Conservation (phyloP, 139 green algal genomes). For the Asterochloris sp. region DNA sequence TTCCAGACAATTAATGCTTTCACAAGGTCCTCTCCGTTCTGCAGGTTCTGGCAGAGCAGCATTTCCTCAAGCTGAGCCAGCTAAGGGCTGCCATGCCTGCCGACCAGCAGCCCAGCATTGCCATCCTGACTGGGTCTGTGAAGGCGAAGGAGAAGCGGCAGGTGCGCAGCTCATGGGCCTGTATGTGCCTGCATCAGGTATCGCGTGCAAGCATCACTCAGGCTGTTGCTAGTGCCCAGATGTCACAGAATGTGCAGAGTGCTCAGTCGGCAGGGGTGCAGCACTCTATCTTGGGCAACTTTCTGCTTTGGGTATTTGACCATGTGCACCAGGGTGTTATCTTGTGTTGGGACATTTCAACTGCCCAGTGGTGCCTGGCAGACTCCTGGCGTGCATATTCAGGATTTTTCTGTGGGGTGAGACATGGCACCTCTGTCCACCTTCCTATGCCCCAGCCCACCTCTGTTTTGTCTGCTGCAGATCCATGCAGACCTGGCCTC, state of each 20-base stretch:
- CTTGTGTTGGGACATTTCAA: too few relatives aligned
- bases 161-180: neutral
- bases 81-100: slow-evolving; percentile 44
- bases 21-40: neutral
- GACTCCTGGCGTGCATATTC: too few relatives aligned
- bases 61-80: slow-evolving; percentile 40
- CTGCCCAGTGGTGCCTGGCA: too few relatives aligned
- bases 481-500: slow-evolving; percentile 10
- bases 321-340: too few relatives aligned
- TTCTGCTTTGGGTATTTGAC: too few relatives aligned
- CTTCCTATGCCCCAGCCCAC: neutral
- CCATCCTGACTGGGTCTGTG: slow-evolving; percentile 43
- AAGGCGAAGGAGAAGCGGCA: slow-evolving; percentile 19
- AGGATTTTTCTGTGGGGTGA: too few relatives aligned
- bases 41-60: slow-evolving; percentile 65
- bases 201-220: too few relatives aligned
- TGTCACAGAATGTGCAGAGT: too few relatives aligned
- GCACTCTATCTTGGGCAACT: too few relatives aligned
- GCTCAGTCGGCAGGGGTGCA: too few relatives aligned
- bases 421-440: slow-evolving; percentile 2
- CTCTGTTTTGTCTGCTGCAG: neutral
- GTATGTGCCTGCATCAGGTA: too few relatives aligned
- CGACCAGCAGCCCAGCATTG: slow-evolving; percentile 5
- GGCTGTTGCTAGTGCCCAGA: too few relatives aligned
- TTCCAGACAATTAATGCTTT: neutral